Conservation (phyloP, 805 yeast species). For the Yamadazyma insecticola region DNA sequence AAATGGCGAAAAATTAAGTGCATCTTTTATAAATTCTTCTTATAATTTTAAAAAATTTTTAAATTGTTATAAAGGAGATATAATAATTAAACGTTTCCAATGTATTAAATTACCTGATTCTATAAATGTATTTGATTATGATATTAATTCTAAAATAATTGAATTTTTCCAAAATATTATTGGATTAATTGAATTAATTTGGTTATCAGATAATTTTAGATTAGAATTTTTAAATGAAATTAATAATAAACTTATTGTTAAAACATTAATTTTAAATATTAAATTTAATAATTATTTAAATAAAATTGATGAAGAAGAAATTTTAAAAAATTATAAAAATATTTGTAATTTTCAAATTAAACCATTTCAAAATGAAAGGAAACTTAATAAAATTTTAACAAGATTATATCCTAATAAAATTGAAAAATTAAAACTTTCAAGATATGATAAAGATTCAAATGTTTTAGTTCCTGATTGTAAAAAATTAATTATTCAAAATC, state of each 20-base stretch:
- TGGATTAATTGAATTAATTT: constrained; percentile 25
- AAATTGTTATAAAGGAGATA: constrained; percentile 9
- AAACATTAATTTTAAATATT: constrained; percentile 24
- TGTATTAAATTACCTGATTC: constrained; percentile 40
- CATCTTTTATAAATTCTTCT: constrained; percentile 17
- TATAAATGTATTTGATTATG: constrained; percentile 30
- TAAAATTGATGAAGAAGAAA: constrained; percentile 3
- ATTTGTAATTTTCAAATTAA: constrained; percentile 27
- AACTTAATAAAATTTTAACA: constrained; percentile 19
- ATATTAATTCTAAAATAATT: constrained; percentile 21
- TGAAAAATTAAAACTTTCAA: constrained; percentile 13
- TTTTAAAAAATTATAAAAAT: constrained; percentile 17
- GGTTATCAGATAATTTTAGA: constrained; percentile 27
- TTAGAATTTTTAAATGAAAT: constrained; percentile 23
- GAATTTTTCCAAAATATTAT: constrained; percentile 17
- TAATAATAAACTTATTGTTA: constrained; percentile 22
- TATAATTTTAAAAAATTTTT: constrained; percentile 37
- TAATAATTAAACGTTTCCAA: constrained; percentile 20
- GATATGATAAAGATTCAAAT: constrained; percentile 13
- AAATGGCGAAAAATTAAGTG: not conserved
- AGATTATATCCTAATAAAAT: constrained; percentile 6
- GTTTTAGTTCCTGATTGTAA: constrained; percentile 4
- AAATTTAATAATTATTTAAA: constrained; percentile 16
- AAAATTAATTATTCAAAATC: not conserved
- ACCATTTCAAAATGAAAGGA: constrained; percentile 27